phyloP scores from a whole-genome alignment of 2,329 filamentous ascomycete species.

The Seiridium unicorne region DNA sequence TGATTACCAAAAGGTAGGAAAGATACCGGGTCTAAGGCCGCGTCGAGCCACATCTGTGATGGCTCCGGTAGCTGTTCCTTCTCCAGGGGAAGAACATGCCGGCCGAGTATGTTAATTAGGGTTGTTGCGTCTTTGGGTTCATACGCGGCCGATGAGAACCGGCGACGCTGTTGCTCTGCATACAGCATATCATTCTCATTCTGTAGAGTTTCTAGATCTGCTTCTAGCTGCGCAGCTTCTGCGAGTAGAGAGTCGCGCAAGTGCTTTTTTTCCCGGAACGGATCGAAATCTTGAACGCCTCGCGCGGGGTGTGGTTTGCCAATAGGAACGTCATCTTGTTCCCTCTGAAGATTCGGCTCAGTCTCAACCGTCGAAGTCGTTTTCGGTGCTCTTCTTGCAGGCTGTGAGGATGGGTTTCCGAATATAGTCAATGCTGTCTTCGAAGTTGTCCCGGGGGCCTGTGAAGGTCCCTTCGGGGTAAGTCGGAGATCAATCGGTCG shows the following conservation, averaged over 20 bases:
- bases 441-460: neutral
- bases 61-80: constrained; percentile 24
- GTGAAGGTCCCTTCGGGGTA: constrained; percentile 7
- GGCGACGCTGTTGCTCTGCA: constrained; percentile 27
- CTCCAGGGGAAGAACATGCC: constrained; percentile 38
- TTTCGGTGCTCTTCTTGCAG: neutral
- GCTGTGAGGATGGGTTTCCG: neutral
- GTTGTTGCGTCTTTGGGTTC: constrained; percentile 31
- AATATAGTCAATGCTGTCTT: constrained; percentile 6
- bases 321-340: constrained; percentile 1
- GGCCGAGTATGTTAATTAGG: constrained; percentile 39
- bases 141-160: constrained; percentile 25
- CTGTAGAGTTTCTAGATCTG: constrained; percentile 55
- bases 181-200: constrained; percentile 58
- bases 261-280: constrained; percentile 47
- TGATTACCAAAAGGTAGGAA: constrained; percentile 50
- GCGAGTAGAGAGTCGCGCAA: constrained; percentile 51
- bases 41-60: constrained; percentile 43
- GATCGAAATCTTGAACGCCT: constrained; percentile 37
- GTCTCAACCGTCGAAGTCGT: neutral
- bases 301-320: constrained; percentile 35
- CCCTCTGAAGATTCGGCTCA: neutral
- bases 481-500: constrained; percentile 18
- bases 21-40: constrained; percentile 48
- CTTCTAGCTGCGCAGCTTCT: constrained; percentile 55